These are phyloP conservation scores for Aspergillus phoenicis DNA, from an alignment of 2,329 filamentous ascomycete genomes.

Conservation along the genomic window DNA sequence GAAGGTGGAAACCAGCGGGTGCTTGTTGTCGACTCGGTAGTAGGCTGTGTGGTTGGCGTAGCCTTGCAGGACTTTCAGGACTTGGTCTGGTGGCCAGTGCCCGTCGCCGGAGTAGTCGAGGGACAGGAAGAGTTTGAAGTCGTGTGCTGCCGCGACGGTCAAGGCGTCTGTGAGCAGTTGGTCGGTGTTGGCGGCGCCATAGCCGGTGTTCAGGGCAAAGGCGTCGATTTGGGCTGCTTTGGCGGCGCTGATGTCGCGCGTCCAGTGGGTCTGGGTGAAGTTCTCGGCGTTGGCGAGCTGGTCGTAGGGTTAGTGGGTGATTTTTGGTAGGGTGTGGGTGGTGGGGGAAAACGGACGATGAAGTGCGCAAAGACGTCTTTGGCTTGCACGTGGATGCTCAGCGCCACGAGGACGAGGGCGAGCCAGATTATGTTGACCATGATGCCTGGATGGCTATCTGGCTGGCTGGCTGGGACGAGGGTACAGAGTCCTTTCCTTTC, in stretches of 20 bases:
- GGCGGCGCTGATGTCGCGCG: slow-evolving; percentile 38
- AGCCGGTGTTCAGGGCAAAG: slow-evolving; percentile 46
- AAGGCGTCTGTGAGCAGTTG: slow-evolving; percentile 29
- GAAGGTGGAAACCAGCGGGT: slow-evolving; percentile 47
- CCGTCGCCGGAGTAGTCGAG: slow-evolving; percentile 42
- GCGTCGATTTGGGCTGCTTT: slow-evolving; percentile 43
- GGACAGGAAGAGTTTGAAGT: slow-evolving; percentile 42
- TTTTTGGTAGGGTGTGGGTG: background rate
- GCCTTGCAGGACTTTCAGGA: slow-evolving; percentile 28
- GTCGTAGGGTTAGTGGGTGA: background rate
- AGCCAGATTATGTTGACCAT: slow-evolving; percentile 1
- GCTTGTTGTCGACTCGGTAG: slow-evolving; percentile 26
- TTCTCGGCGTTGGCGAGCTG: slow-evolving; percentile 32
- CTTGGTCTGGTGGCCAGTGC: slow-evolving; percentile 32
- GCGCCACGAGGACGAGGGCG: background rate
- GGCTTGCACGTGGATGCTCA: slow-evolving; percentile 17
- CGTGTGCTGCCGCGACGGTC: slow-evolving; percentile 25
- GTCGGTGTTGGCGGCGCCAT: slow-evolving; percentile 25
- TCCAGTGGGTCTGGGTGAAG: slow-evolving; percentile 31
- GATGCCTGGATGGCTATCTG: background rate
- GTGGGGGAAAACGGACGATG: slow-evolving; percentile 24
- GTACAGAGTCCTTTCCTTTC: background rate
- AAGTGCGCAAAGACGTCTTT: slow-evolving; percentile 39
- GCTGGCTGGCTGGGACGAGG: background rate
- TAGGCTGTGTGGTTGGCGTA: slow-evolving; percentile 32